Base-by-base conservation (phyloP, 2,329 filamentous ascomycete genomes). In the Nigrograna mackinnonii region DNA sequence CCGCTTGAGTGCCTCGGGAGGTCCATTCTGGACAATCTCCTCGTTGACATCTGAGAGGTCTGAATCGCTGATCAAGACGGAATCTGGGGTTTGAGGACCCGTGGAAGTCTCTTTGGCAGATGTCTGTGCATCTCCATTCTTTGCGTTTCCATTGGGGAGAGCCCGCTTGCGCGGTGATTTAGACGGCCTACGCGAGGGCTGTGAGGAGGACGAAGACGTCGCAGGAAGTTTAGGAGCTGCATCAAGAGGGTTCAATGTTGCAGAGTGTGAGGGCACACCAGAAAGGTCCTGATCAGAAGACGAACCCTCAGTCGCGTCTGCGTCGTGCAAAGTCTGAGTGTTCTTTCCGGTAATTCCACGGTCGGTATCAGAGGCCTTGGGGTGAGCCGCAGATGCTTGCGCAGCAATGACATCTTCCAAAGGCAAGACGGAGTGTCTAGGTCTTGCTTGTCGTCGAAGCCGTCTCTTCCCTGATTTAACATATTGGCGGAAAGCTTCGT, bases 41-140 rank as follows among this genome's bases (percentile, higher is more conserved):
- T 68, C 66, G 22, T 68, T 65, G 33, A 68, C 63, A 7, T 68
- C 66, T 4, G 64, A 67, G 4, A 68, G 54, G 32, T 66, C 66
- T 30, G 64, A 68, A 46, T 67, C 65, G 34, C 58, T 66, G 6
- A 43, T 54, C 13, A 47, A 54, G 30, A 46, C 62, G 34, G 52
- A 54, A 19, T 62, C 57, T 20, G 62, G 60, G 19, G 58, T 57
- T 35, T 60, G 60, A 11, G 46, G 54, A 14, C 50, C 50, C 6
- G 62, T 58, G 16, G 63, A 62, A 5, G 56, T 50, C 14, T 50
- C 60, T 22, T 53, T 50, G 14, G 55, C 58, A 21, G 61, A 58
- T n/a, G 50, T 39, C n/a, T 52, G 52, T 24, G 53, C 58, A 35
- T 57, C 49, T 2, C 48, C 41, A 30, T 62, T 55, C 18, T 46